These are phyloP conservation scores for Chlamydomonas asymmetrica DNA, from an alignment of 139 green algal species.

Conservation along the genomic window DNA sequence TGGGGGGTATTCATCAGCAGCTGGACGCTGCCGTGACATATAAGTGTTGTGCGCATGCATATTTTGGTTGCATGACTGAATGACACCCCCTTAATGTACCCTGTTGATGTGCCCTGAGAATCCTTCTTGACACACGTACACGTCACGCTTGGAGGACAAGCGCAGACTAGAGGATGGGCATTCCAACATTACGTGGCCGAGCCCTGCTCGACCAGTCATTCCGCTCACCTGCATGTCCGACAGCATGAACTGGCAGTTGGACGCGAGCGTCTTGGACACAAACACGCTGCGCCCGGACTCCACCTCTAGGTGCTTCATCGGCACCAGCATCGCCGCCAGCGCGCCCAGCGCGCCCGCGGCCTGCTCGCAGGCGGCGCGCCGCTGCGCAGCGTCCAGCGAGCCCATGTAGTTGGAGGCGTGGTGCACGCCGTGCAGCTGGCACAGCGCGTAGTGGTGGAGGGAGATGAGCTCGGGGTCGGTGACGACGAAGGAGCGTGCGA, in stretches of 20 bases:
- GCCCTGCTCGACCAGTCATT: neutral
- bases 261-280: slow-evolving; percentile 13
- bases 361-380: neutral
- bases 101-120: too few species aligned
- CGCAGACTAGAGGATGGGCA: too few species aligned
- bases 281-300: neutral
- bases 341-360: neutral
- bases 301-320: neutral
- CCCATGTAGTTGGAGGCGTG: slow-evolving; percentile 27
- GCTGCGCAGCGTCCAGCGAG: slow-evolving; percentile 2
- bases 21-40: too few species aligned
- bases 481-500: slow-evolving; percentile 26
- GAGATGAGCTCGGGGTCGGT: slow-evolving; percentile 25
- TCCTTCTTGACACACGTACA: too few species aligned
- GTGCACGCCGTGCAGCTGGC: slow-evolving; percentile 11
- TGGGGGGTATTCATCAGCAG: too few species aligned
- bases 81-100: too few species aligned
- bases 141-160: too few species aligned
- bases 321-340: slow-evolving; percentile 25
- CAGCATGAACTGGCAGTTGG: slow-evolving; percentile 37
- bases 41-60: too few species aligned
- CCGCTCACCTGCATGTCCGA: slow-evolving; percentile 18
- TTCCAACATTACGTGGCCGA: neutral
- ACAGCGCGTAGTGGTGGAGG: neutral
- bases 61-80: too few species aligned